Base-by-base conservation (phyloP, 2,329 filamentous ascomycete genomes). In the Apiospora sp. region DNA sequence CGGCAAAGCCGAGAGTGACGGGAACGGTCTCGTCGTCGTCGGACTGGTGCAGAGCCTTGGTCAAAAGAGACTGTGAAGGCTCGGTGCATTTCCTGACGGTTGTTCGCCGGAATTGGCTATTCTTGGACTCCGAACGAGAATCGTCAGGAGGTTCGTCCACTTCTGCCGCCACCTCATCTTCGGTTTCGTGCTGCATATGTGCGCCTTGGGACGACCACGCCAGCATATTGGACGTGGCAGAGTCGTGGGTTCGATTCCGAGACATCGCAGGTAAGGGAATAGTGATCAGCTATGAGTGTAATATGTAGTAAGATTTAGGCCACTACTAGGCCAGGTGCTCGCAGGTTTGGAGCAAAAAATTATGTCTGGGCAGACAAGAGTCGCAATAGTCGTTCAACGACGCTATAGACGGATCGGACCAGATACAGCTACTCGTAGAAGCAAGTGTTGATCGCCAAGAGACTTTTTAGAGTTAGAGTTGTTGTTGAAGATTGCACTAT, bases 131-230 rank as follows among this genome's bases (percentile, higher is more conserved):
- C 76, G 72, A 74, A 77, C 73, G 81, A 68, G 75, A 75, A 79
- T 83, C 79, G 84, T 98, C 95, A 78, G 95, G 95, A 69, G 95
- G 95, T 83, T 98, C 96, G 82, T 98, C 96, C 69, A 92, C 88
- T 79, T 98, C 96, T 75, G 93, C 89, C 73, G 87, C 84, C 76
- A 91, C 82, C 72, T 98, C 95, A 73, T 90, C 88, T 75, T 88
- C 86, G 24, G 82, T 79, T 34, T 83, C 81, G 48, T 83, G 80
- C 75, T 84, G 83, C 78, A 84, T 81, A 68, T 84, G 84, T 74
- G 83, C 81, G 68, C 83, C 80, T 71, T 86, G 84, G 49, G 85
- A 79, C 64, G 83, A 83, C 84, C 85, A 87, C 71, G 82, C 83
- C 78, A 87, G 79, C 73, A 86, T 81, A 76, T 84, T 84, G 61